Evolutionary conservation across 106 monocot genomes (phyloP).

Genomic region (Phalaenopsis aphrodite): DNA sequence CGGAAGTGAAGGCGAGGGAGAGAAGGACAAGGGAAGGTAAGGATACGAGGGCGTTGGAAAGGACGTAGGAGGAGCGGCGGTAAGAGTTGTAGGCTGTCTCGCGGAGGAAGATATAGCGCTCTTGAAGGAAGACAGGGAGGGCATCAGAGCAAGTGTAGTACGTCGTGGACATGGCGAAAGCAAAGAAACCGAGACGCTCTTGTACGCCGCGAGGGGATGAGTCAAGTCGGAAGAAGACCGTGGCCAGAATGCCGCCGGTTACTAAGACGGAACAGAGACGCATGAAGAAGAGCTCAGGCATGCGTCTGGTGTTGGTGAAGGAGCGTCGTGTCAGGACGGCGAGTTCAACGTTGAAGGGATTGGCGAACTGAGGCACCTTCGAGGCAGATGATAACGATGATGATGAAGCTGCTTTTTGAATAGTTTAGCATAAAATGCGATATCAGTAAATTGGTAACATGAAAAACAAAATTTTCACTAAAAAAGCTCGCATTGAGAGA

Average conservation of each 20-base stretch:
- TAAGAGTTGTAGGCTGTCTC: conserved; percentile 86
- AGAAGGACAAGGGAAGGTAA: conserved; percentile 52
- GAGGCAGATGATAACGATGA: not conserved
- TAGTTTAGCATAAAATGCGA: no score
- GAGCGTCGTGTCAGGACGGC: conserved; percentile 36
- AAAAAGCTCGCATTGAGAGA: no score
- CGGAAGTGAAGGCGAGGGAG: conserved; percentile 42
- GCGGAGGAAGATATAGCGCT: conserved; percentile 68
- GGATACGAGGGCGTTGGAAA: conserved; percentile 50
- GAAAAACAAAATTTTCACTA: no score
- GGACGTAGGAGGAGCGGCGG: conserved; percentile 74
- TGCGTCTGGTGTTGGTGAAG: conserved; percentile 40
- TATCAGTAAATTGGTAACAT: no score
- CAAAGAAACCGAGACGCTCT: conserved; percentile 80
- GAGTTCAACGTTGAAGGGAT: conserved; percentile 52
- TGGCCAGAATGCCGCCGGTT: conserved; percentile 65
- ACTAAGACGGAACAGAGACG: conserved; percentile 33
- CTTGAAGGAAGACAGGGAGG: conserved; percentile 77
- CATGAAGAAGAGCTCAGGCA: conserved; percentile 44
- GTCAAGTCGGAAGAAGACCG: conserved; percentile 75
- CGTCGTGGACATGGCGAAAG: conserved; percentile 66
- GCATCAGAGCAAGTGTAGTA: conserved; percentile 81
- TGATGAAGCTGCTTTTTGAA: not conserved
- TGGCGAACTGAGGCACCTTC: conserved; percentile 40
- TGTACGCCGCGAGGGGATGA: conserved; percentile 52